phyloP scores from a whole-genome alignment of 1,284 basidiomycete genomes.

The Peniophora sp. region DNA sequence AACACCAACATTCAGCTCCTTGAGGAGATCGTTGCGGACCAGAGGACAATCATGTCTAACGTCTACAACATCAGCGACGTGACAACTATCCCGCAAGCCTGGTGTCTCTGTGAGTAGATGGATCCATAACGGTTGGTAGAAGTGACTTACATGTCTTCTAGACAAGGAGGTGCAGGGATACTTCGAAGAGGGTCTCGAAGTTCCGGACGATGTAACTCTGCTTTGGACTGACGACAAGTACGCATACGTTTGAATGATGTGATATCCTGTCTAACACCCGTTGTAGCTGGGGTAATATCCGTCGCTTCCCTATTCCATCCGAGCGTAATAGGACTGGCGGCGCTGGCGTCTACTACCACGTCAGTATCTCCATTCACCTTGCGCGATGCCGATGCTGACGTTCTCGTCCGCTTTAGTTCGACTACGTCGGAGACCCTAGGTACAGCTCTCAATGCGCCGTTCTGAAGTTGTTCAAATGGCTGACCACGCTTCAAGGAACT shows the following conservation, averaged over 20 bases:
- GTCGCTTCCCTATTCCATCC: conserved; percentile 40
- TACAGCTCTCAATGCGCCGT: too few species aligned
- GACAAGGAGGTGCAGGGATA: conserved; percentile 62
- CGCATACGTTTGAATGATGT: conserved; percentile 8
- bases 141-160: conserved; percentile 9
- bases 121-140: background rate
- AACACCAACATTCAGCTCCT: conserved; percentile 42
- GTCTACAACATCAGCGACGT: conserved; percentile 44
- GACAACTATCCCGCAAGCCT: conserved; percentile 52
- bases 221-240: conserved; percentile 58
- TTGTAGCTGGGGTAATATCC: conserved; percentile 48
- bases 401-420: conserved; percentile 4
- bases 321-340: conserved; percentile 53
- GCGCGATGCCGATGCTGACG: background rate
- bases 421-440: conserved; percentile 24
- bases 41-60: conserved; percentile 52
- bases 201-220: conserved; percentile 46
- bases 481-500: conserved; percentile 48
- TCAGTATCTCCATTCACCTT: conserved; percentile 17
- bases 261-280: background rate
- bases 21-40: conserved; percentile 50
- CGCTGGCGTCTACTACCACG: conserved; percentile 63
- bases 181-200: conserved; percentile 49
- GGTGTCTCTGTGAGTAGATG: conserved; percentile 46
- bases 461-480: too few species aligned